Conservation (phyloP, 1,284 basidiomycete species). For the Ceratorhiza oryzae-sativae region DNA sequence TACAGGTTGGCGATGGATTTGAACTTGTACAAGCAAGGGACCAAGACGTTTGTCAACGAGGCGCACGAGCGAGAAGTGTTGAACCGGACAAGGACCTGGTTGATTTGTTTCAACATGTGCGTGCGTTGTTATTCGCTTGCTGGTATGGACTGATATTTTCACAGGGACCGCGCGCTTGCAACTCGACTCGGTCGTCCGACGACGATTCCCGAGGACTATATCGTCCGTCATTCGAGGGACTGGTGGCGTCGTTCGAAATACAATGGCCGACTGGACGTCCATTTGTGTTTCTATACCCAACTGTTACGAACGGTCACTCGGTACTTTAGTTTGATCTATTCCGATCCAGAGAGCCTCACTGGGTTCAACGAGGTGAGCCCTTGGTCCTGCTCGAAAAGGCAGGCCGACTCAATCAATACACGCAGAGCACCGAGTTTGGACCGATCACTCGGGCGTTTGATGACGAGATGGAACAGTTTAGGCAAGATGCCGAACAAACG, state of each 20-base stretch:
- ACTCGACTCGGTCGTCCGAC: constrained; percentile 88
- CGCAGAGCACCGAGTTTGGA: constrained; percentile 69
- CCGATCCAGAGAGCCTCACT: constrained; percentile 69
- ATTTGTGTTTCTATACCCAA: constrained; percentile 73
- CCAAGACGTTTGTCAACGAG: constrained; percentile 67
- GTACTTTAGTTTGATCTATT: constrained; percentile 80
- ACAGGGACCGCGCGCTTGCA: constrained; percentile 72
- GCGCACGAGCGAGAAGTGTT: constrained; percentile 79
- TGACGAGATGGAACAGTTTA: constrained; percentile 61
- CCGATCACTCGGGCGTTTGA: constrained; percentile 68
- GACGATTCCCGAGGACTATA: constrained; percentile 85
- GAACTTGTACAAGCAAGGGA: constrained; percentile 75
- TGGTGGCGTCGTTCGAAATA: constrained; percentile 40
- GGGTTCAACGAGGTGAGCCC: constrained; percentile 73
- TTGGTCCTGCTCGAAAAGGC: too few relatives aligned
- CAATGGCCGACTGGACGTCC: constrained; percentile 59
- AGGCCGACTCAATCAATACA: too few relatives aligned
- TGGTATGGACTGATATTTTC: neutral
- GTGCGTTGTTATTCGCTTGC: neutral
- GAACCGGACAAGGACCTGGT: constrained; percentile 82
- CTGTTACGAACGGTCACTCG: constrained; percentile 71
- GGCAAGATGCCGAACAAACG: constrained; percentile 66
- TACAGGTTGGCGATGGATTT: constrained; percentile 78
- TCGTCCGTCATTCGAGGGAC: constrained; percentile 70
- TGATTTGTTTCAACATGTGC: constrained; percentile 80